Evolutionary conservation across 495 filamentous ascomycete genomes (phyloP).

Genomic region (Thozetella sp.): DNA sequence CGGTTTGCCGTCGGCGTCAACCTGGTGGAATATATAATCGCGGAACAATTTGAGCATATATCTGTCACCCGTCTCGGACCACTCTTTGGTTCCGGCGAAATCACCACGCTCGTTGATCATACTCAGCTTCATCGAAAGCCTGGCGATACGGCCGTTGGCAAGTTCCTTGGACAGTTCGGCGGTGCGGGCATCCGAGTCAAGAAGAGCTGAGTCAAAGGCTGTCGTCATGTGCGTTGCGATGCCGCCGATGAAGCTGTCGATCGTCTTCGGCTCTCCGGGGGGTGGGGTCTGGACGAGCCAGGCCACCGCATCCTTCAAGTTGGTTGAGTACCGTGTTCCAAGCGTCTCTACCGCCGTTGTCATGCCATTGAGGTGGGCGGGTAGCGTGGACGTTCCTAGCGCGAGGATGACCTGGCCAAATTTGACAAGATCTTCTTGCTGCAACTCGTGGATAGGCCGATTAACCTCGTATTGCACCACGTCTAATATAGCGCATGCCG

Average conservation of each 20-base stretch:
- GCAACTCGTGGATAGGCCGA: conserved; percentile 69
- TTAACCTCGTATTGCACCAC: conserved; percentile 77
- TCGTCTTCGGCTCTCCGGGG: conserved; percentile 58
- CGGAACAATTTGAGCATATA: conserved; percentile 92
- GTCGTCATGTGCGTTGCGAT: conserved; percentile 74
- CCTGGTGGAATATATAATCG: conserved; percentile 96
- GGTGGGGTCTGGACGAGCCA: conserved; percentile 70
- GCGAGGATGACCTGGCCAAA: conserved; percentile 83
- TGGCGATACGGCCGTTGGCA: conserved; percentile 86
- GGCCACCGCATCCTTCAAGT: conserved; percentile 72
- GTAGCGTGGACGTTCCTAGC: conserved; percentile 67
- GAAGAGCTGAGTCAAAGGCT: conserved; percentile 72
- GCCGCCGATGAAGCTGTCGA: conserved; percentile 74
- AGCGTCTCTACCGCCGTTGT: conserved; percentile 71
- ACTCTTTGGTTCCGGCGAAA: conserved; percentile 69
- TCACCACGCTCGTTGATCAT: conserved; percentile 89
- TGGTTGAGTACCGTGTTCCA: conserved; percentile 67
- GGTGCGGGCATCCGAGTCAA: conserved; percentile 65
- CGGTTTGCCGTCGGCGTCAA: conserved; percentile 79
- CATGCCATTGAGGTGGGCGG: conserved; percentile 52
- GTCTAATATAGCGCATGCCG: conserved; percentile 84
- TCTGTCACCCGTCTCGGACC: conserved; percentile 89
- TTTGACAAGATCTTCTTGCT: conserved; percentile 84
- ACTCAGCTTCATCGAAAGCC: conserved; percentile 81
- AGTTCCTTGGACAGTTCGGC: conserved; percentile 74